Percentiles rank a stretch among this genome's conserved stretches.
Conservation (phyloP, 352 stramenopile species). For the Phytopythium cucurbitacearum region DNA sequence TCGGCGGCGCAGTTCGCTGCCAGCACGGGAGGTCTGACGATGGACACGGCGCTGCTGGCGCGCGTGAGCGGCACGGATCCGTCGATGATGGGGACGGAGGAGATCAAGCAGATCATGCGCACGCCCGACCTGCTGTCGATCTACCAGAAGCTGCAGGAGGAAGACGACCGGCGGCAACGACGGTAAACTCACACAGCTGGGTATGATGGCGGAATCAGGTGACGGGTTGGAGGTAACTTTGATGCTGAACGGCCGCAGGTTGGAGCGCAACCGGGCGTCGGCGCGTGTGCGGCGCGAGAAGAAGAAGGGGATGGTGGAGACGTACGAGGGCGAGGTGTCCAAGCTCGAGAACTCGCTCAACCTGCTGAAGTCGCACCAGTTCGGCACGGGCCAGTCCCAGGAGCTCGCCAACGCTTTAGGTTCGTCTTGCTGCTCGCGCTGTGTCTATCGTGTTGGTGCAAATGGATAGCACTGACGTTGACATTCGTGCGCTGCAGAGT, state of each 20-base stretch:
- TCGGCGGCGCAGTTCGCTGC: constrained; percentile 80
- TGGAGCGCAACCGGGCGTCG: constrained; percentile 80
- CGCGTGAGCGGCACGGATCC: constrained; percentile 78
- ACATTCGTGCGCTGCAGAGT: constrained; percentile 31
- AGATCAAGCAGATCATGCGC: constrained; percentile 88
- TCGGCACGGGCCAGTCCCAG: constrained; percentile 59
- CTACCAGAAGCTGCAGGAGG: constrained; percentile 86
- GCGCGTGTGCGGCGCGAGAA: constrained; percentile 80
- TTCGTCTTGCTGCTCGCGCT: constrained; percentile 18
- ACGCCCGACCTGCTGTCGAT: constrained; percentile 79
- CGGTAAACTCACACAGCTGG: constrained; percentile 12
- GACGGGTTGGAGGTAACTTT: not conserved
- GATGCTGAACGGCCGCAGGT: constrained; percentile 3
- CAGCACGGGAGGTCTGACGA: constrained; percentile 66
- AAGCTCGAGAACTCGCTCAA: constrained; percentile 84
- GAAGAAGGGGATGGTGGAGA: constrained; percentile 88
- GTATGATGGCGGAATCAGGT: not conserved
- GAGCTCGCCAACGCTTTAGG: constrained; percentile 69
- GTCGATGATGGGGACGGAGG: constrained; percentile 69
- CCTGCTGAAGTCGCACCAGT: constrained; percentile 71
- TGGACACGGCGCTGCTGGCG: constrained; percentile 75
- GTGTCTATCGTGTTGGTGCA: not conserved
- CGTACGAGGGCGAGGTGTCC: constrained; percentile 81
- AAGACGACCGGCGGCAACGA: constrained; percentile 75
- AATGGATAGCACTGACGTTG: not conserved